A percentile compares a stretch with the other conserved stretches of the same genome.
These are phyloP conservation scores for Blastobotrys indianensis DNA, from an alignment of 1,139 yeast genomes.

Conservation along the genomic window DNA sequence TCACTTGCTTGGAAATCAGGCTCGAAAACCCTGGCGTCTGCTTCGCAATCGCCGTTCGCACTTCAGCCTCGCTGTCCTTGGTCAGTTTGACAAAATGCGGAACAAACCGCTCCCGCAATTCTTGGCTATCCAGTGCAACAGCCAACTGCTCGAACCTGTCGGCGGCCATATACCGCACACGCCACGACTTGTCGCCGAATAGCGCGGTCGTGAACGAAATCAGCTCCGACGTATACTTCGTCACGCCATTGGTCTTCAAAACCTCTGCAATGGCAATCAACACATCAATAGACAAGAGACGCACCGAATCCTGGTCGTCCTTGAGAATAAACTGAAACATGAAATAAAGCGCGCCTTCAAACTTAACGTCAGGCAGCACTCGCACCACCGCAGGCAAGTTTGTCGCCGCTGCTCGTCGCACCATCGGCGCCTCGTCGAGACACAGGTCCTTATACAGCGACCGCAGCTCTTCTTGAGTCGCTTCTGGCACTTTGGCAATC, in stretches of 20 bases:
- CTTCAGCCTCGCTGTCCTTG: conserved; percentile 95
- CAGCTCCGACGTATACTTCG: conserved; percentile 29
- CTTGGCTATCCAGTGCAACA: conserved; percentile 51
- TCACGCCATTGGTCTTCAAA: conserved; percentile 27
- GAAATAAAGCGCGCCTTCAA: conserved; percentile 46
- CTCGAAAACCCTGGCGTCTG: conserved; percentile 77
- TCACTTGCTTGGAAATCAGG: conserved; percentile 39
- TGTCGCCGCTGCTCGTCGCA: conserved; percentile 87
- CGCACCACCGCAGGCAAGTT: conserved; percentile 70
- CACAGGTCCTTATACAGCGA: conserved; percentile 63
- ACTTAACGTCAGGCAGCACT: conserved; percentile 41
- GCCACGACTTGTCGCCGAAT: conserved; percentile 90
- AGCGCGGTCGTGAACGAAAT: conserved; percentile 49
- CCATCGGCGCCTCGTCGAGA: conserved; percentile 96
- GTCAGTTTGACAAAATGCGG: conserved; percentile 69
- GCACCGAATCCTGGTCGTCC: conserved; percentile 94
- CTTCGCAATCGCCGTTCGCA: conserved; percentile 87
- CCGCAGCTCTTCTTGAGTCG: conserved; percentile 45
- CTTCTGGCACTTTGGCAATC: conserved; percentile 53
- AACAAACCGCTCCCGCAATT: conserved; percentile 51
- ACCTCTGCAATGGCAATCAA: conserved; percentile 48
- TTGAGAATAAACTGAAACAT: conserved; percentile 77
- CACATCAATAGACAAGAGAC: conserved; percentile 82
- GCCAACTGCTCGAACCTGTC: conserved; percentile 80
- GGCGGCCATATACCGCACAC: conserved; percentile 96